A percentile compares a stretch with the other conserved stretches of the same genome.
Evolutionary conservation across 1,139 yeast species (phyloP).

Genomic region (Yamadazyma triangularis): DNA sequence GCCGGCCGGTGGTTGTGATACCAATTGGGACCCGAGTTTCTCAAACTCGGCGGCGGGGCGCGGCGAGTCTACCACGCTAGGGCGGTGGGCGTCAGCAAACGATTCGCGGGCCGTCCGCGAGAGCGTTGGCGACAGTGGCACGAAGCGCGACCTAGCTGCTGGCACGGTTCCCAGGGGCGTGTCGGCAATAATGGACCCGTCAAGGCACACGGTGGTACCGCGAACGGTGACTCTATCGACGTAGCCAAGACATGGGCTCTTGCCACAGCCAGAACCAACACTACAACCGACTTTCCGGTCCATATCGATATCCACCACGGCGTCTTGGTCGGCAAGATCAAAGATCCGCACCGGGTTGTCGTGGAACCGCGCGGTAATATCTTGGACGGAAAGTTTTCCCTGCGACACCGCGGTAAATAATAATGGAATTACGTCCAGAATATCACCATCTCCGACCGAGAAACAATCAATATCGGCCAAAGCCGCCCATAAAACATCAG

Average conservation of each 20-base stretch:
- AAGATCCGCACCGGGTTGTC: slow-evolving; percentile 80
- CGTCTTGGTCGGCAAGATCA: slow-evolving; percentile 76
- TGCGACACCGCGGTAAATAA: slow-evolving; percentile 76
- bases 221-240: slow-evolving; percentile 84
- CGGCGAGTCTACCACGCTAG: slow-evolving; percentile 35
- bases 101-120: slow-evolving; percentile 47
- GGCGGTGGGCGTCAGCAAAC: slow-evolving; percentile 42
- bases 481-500: slow-evolving; percentile 76
- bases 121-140: slow-evolving; percentile 46
- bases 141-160: slow-evolving; percentile 35
- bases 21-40: slow-evolving; percentile 64
- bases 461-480: slow-evolving; percentile 76
- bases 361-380: slow-evolving; percentile 70
- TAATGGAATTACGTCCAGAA: slow-evolving; percentile 77
- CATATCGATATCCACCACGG: slow-evolving; percentile 75
- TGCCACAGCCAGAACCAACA: too few species aligned
- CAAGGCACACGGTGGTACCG: slow-evolving; percentile 77
- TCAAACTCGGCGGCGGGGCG: slow-evolving; percentile 43
- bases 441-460: slow-evolving; percentile 85
- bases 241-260: too few species aligned
- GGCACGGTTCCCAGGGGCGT: slow-evolving; percentile 57
- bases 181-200: slow-evolving; percentile 62
- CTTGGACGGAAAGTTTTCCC: slow-evolving; percentile 67
- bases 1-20: slow-evolving; percentile 60
- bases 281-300: slow-evolving; percentile 67